These are phyloP conservation scores for Delonix regia DNA, from an alignment of 306 rosid genomes.

Conservation along the genomic window DNA sequence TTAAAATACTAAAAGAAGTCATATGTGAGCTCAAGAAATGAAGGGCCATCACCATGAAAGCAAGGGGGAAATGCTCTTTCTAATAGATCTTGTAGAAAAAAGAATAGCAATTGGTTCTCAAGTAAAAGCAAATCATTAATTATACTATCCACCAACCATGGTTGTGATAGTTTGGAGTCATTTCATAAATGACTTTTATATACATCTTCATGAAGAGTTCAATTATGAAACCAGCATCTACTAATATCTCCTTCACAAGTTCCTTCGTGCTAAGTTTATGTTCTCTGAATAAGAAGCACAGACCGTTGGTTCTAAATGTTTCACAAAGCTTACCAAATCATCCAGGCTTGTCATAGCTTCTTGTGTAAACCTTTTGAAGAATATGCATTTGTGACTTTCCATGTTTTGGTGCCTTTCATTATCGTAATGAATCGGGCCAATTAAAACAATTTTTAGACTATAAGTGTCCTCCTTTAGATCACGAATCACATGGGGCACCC, in stretches of 20 bases:
- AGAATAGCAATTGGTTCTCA: not conserved
- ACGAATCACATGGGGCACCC: not conserved
- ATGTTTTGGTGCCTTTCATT: not conserved
- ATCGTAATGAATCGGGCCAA: too few relatives aligned
- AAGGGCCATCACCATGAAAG: not conserved
- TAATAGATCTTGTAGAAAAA: not conserved
- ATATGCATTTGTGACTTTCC: not conserved
- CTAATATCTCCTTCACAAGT: not conserved
- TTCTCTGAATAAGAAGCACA: not conserved
- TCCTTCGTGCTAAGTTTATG: not conserved
- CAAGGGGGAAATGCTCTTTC: not conserved
- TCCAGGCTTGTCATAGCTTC: not conserved
- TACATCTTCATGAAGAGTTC: not conserved
- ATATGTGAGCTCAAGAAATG: not conserved
- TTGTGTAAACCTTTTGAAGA: not conserved
- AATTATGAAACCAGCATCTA: constrained; percentile 16
- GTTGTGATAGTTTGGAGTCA: not conserved
- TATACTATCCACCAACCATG: too few relatives aligned
- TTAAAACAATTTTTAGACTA: too few relatives aligned
- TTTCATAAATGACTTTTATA: accelerated
- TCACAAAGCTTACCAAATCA: not conserved
- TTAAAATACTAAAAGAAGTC: not conserved
- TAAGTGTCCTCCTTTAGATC: not conserved
- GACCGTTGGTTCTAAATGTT: not conserved
- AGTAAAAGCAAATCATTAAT: not conserved